These are phyloP conservation scores for Globisporangium carolinianum DNA, from an alignment of 352 stramenopile species.

Conservation along the genomic window DNA sequence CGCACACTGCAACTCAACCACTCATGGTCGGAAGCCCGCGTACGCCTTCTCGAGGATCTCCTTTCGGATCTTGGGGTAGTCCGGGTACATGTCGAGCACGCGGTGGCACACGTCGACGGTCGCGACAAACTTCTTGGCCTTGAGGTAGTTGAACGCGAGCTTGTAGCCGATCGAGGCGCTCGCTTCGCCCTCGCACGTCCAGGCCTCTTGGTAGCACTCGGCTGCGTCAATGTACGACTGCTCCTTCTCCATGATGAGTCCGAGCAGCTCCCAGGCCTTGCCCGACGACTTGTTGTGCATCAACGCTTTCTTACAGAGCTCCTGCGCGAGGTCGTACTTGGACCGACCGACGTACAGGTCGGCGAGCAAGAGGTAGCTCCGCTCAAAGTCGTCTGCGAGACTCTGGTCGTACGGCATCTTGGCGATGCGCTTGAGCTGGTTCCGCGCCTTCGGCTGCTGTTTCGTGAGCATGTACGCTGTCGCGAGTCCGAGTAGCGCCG, in stretches of 20 bases:
- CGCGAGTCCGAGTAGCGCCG: constrained; percentile 83
- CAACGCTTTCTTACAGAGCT: constrained; percentile 90
- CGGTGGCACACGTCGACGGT: constrained; percentile 92
- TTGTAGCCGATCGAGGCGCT: constrained; percentile 91
- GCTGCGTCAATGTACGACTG: constrained; percentile 89
- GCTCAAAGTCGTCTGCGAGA: constrained; percentile 90
- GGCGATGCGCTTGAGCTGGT: constrained; percentile 92
- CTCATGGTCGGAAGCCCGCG: constrained; percentile 63
- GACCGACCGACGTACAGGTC: constrained; percentile 89
- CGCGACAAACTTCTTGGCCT: constrained; percentile 87
- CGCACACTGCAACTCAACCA: no score
- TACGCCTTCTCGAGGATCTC: constrained; percentile 93
- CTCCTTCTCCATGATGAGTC: constrained; percentile 94
- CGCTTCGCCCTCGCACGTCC: constrained; percentile 74
- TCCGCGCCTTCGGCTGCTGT: constrained; percentile 88
- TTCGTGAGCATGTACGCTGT: constrained; percentile 92
- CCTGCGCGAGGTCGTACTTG: constrained; percentile 92
- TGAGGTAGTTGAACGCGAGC: constrained; percentile 95
- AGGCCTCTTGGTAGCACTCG: constrained; percentile 90
- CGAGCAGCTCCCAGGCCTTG: constrained; percentile 91
- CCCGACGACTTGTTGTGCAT: constrained; percentile 91
- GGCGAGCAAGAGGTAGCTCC: constrained; percentile 89
- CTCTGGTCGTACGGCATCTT: constrained; percentile 90
- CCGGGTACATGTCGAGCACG: constrained; percentile 89
- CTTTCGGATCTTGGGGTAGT: constrained; percentile 93